Evolutionary conservation across 345 rosid genomes (phyloP).

Genomic region (Lepidium didymum): DNA sequence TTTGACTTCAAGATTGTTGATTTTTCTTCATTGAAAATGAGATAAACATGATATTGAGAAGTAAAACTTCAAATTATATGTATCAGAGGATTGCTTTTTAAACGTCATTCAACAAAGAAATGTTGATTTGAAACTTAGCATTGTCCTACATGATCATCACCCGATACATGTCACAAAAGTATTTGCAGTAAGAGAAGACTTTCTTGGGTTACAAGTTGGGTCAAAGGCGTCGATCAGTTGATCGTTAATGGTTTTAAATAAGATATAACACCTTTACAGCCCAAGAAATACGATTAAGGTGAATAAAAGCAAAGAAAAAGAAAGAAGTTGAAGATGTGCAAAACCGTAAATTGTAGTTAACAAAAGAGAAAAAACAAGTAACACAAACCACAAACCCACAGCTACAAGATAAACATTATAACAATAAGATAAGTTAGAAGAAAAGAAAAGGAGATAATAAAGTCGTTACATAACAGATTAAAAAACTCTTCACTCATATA

Average conservation of each 20-base stretch:
- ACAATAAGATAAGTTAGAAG: background rate
- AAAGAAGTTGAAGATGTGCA: background rate
- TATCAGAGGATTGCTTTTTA: background rate
- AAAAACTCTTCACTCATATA: constrained; percentile 2
- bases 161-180: no score
- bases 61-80: background rate
- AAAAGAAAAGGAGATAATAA: background rate
- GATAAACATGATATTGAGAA: background rate
- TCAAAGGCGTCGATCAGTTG: background rate
- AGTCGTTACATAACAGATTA: background rate
- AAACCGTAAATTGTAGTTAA: background rate
- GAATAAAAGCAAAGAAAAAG: background rate
- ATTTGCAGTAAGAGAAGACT: no score
- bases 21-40: background rate
- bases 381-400: background rate
- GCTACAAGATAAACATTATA: constrained; percentile 15
- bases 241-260: background rate
- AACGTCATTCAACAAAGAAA: background rate
- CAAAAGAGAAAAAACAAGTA: background rate
- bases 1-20: background rate
- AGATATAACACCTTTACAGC: background rate
- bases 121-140: background rate
- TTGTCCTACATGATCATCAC: background rate
- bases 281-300: background rate
- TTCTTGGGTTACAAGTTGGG: no score